Evolutionary conservation across 768 basidiomycete species (phyloP), one percentile per base, ranked within the genome.

Genomic region (Leucogyrophana mollusca): DNA sequence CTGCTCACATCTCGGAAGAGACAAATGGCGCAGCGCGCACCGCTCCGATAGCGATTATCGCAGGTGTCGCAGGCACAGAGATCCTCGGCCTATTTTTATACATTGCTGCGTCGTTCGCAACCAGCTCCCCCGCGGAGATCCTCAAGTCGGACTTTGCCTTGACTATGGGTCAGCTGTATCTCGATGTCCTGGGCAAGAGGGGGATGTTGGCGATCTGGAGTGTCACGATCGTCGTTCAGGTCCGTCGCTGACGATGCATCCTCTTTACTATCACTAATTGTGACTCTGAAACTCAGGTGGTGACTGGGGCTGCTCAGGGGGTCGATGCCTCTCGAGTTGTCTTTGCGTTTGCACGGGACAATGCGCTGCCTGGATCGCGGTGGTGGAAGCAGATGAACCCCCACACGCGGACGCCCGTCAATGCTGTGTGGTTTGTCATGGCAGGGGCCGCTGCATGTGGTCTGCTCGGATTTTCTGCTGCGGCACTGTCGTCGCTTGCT

Each of bases 341-440:
- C 39, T 87, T 86, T 51, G 85, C 85, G 6, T 87, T 87, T 58
- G 83, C 85, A n/a, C 68, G 85, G 30, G 86, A 88, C 54, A 79
- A 85, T 46, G 85, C 85, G 6, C 73, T 88, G 9, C 86, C 85
- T 7, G 85, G 85, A 4, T 87, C 86, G 27, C 73, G 73, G 18
- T 82, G 73, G 72, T 85, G 83, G 85, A 85, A 85, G 55, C 69
- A 61, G 44, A 74, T 88, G 44, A 83, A 83, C 50, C 58, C 47
- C 4, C 58, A 59, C 52, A 85, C 85, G 2, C 79, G 78, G 55
- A 87, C 86, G 5, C 85, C 85, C 0, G 83, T 87, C 9, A 80
- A 87, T 50, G 85, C 85, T 3, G 86, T 85, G 5, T 88, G 85
- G 86, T 71, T 87, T 36, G 85, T 87, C 20, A 83, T 87, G 67